Base-by-base conservation (phyloP, 2,329 filamentous ascomycete species). In the Gaeumannomyces tritici region DNA sequence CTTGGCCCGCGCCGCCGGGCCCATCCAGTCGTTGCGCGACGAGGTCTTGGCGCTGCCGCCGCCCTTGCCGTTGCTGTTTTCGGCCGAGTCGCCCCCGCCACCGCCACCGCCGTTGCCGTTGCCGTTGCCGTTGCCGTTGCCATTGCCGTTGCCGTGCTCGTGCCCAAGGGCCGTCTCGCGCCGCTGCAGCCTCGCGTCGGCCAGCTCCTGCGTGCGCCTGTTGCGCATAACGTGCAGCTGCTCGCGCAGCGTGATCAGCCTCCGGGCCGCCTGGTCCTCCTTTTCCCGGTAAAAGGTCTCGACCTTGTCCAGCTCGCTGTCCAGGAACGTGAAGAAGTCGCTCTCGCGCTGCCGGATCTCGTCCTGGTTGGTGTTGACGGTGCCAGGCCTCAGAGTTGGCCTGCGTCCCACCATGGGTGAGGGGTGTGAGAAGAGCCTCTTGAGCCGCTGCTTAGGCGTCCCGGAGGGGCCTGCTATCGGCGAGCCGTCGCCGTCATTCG, bases 211-310 rank as follows among this genome's bases (percentile, higher is more conserved):
- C 31, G 91, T 82, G 27, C 93, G 86, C 18, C 89, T 84, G 72
- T 96, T 91, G 57, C 92, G 84, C 91, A 98, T 96, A 69, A 96
- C 89, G 71, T 96, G 93, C 35, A 99, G 80, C 72, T 99, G 95
- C 61, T 92, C 86, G 55, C 90, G 85, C 58, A 99, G 79, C 4
- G 89, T 73, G 0, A 79, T 77, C 28, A 97, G 77, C 2, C 93
- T 85, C 62, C 87, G 78, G 0, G 86, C 89, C 0, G 93, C 91
- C 71, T 97, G 91, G 31, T 90, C 83, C 71, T 99, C 95, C 71
- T 97, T 97, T 67, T 85, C 77, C 68, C 85, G 87, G 77, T 98
- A 98, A 70, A 99, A 99, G 0, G 79, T 76, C 71, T 99, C 93
- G 13, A 99, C 91, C 75, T 98, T 99, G n/a, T 87, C 81, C 18